phyloP scores from a whole-genome alignment of 371 early-diverging fungal genomes.

The Dinochytrium kinnereticum region DNA sequence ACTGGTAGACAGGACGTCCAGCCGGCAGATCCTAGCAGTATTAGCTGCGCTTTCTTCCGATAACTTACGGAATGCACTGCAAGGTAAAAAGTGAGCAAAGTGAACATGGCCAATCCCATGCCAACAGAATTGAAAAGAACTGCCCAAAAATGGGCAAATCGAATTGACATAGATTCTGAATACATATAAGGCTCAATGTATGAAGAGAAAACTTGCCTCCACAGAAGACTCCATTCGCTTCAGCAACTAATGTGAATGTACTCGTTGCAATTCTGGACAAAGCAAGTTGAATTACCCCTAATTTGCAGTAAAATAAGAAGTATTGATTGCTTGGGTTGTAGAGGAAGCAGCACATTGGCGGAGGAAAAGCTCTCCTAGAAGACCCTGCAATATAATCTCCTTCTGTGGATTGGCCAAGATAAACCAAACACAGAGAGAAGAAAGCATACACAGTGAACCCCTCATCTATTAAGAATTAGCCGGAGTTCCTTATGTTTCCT shows the following conservation, averaged over 20 bases:
- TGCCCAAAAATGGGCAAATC: slow-evolving; percentile 35
- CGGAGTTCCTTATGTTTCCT: background rate
- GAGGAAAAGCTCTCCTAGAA: slow-evolving; percentile 29
- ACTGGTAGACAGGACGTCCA: slow-evolving; percentile 83
- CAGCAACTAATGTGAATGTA: slow-evolving; percentile 19
- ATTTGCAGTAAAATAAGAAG: slow-evolving; percentile 42
- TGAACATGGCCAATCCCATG: slow-evolving; percentile 47
- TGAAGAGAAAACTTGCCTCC: slow-evolving; percentile 21
- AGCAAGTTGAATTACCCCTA: slow-evolving; percentile 37
- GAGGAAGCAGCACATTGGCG: slow-evolving; percentile 40
- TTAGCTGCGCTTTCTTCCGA: background rate
- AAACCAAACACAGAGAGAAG: slow-evolving; percentile 42
- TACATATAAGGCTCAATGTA: background rate
- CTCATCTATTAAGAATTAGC: slow-evolving; percentile 33
- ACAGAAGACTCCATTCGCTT: background rate
- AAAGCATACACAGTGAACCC: slow-evolving; percentile 51
- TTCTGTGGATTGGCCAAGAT: slow-evolving; percentile 35
- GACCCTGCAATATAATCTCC: background rate
- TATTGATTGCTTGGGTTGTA: slow-evolving; percentile 33
- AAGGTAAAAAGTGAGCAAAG: slow-evolving; percentile 46
- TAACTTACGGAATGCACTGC: slow-evolving; percentile 35
- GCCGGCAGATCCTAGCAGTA: slow-evolving; percentile 20
- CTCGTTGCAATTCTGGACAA: slow-evolving; percentile 20
- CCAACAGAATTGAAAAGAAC: slow-evolving; percentile 37
- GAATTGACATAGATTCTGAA: slow-evolving; percentile 30